Percentiles rank a stretch among this genome's conserved stretches.
Conservation (phyloP, 306 rosid species). For the Lithocarpus polystachyus region DNA sequence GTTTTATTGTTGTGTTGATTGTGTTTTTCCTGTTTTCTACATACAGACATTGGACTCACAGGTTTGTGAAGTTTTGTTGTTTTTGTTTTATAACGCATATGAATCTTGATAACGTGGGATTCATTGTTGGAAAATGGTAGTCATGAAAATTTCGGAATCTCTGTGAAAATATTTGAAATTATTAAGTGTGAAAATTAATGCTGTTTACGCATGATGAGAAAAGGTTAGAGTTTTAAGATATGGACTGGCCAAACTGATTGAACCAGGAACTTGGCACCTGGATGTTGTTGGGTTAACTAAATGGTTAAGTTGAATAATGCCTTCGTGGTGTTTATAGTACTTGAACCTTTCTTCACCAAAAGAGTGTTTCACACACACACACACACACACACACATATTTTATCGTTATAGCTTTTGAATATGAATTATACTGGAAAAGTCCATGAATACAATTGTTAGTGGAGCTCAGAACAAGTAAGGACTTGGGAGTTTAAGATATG, state of each 20-base stretch:
- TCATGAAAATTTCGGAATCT: neutral
- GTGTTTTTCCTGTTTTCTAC: slow-evolving; percentile 42
- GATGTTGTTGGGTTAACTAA: slow-evolving; percentile 8
- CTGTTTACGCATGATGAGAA: neutral
- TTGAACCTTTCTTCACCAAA: slow-evolving; percentile 17
- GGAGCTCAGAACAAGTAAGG: neutral
- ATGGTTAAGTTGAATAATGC: neutral
- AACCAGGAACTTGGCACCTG: neutral
- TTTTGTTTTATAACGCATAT: slow-evolving; percentile 5
- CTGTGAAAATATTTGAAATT: neutral
- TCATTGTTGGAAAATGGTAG: neutral
- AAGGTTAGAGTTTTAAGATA: neutral
- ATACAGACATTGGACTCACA: slow-evolving; percentile 55
- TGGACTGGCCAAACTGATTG: slow-evolving; percentile 10
- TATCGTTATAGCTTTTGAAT: neutral
- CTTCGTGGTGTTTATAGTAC: slow-evolving; percentile 1
- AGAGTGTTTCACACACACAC: neutral
- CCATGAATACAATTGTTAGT: neutral
- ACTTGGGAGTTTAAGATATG: neutral
- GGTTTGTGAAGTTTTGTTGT: slow-evolving; percentile 37
- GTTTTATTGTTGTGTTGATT: slow-evolving; percentile 45
- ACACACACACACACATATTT: too few species aligned
- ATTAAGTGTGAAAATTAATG: neutral
- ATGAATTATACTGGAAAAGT: neutral
- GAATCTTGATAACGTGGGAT: neutral